Conservation (phyloP, 371 early-diverging fungal species). For the Choanephora cucurbitarum region DNA sequence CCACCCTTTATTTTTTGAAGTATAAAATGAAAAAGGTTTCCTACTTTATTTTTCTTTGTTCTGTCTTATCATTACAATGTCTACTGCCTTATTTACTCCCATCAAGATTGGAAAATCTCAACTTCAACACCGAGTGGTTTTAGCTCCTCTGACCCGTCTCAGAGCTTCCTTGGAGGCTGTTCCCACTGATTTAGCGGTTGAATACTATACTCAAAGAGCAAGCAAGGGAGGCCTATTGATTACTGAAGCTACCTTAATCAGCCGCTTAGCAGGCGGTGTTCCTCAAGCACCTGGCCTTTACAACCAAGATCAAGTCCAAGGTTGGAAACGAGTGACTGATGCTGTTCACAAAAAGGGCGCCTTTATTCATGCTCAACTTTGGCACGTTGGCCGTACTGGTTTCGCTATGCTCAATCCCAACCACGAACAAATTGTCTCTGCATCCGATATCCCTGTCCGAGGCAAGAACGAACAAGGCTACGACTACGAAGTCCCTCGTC, state of each 20-base stretch:
- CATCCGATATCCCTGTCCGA: neutral
- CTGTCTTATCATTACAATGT: too few species aligned
- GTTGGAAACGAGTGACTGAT: constrained; percentile 55
- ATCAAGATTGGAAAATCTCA: constrained; percentile 23
- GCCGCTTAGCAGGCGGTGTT: constrained; percentile 33
- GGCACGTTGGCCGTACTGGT: constrained; percentile 35
- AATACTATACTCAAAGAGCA: constrained; percentile 61
- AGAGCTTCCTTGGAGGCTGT: constrained; percentile 30
- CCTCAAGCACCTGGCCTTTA: constrained; percentile 44
- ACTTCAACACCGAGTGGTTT: constrained; percentile 51
- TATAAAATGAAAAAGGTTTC: too few species aligned
- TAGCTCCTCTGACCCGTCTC: constrained; percentile 54
- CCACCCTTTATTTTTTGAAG: too few species aligned
- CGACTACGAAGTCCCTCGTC: constrained; percentile 28
- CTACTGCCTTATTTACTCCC: constrained; percentile 20
- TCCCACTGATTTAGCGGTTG: constrained; percentile 40
- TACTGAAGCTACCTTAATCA: constrained; percentile 51
- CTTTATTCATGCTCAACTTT: constrained; percentile 55
- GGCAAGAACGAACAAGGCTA: neutral
- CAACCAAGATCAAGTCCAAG: constrained; percentile 45
- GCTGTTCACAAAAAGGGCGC: constrained; percentile 57
- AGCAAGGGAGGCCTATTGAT: constrained; percentile 57
- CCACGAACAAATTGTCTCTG: constrained; percentile 1
- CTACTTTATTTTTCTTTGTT: too few species aligned
- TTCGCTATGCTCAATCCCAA: neutral